A percentile compares a stretch with the other conserved stretches of the same genome.
Evolutionary conservation across 225 moss, liverwort and hornwort species (phyloP).

Genomic region (Antitrichia curtipendula): DNA sequence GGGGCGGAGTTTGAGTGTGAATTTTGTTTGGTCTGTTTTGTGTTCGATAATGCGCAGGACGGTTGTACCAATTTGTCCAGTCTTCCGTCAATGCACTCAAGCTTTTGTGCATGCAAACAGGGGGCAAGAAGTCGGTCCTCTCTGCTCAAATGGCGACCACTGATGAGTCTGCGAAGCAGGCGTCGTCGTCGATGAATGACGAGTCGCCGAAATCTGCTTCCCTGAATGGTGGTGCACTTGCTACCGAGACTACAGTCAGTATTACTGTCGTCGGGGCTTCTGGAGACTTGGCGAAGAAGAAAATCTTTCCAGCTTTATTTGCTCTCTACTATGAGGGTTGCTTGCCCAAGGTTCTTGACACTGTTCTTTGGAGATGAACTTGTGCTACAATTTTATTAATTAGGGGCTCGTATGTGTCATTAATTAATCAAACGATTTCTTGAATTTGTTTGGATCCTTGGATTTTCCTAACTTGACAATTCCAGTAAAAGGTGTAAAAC

Average conservation of each 20-base stretch:
- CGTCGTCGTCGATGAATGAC: not conserved
- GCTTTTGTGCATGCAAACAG: conserved; percentile 21
- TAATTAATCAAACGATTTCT: not conserved
- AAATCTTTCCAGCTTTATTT: conserved; percentile 94
- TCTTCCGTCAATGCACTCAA: conserved; percentile 12
- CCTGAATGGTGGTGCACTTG: conserved; percentile 16
- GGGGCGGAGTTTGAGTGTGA: not conserved
- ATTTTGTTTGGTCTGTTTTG: not conserved
- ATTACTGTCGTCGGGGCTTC: conserved; percentile 92
- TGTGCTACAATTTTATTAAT: not conserved
- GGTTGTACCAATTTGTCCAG: not conserved
- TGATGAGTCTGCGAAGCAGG: not conserved
- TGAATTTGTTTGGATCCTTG: not conserved
- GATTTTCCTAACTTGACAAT: not conserved
- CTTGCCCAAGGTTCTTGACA: conserved; percentile 65
- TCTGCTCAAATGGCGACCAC: not conserved
- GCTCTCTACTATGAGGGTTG: conserved; percentile 94
- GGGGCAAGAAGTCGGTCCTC: not conserved
- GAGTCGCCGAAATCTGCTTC: conserved; percentile 5
- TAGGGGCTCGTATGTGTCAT: not conserved
- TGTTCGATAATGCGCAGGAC: conserved; percentile 4
- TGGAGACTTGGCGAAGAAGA: conserved; percentile 95
- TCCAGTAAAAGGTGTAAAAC: not conserved
- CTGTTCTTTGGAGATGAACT: not conserved
- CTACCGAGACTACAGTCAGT: conserved; percentile 55